Base-by-base conservation (phyloP, 1,284 basidiomycete genomes). In the Anthracocystis walkeri region DNA sequence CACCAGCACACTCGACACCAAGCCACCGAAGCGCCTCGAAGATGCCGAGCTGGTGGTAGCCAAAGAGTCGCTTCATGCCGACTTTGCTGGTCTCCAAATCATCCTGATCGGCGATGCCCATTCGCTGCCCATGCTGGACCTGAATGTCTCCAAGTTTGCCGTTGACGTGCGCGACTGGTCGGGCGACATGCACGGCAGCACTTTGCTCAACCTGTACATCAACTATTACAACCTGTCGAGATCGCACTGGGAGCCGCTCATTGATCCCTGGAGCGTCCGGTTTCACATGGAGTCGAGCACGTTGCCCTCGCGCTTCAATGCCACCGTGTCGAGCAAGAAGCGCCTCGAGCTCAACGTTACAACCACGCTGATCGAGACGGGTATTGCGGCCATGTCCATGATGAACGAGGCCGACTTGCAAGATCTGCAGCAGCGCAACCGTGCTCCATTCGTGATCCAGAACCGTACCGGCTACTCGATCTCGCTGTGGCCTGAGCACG, bases 241-340 rank as follows among this genome's bases (percentile, higher is more conserved):
- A 83, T 99, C 97, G 51, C 95, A 99, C 83, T 99, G 97, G 94
- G 97, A 99, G 86, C 97, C 97, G n/a, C 87, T 99, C 56, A 93
- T 98, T 80, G 97, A 99, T 84, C 97, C 97, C 1, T 99, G 97
- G 96, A 92, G 90, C 25, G 92, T 97, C 78, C 90, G 91, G 31
- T 86, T 93, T 52, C 72, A 77, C 4, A 83, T 86, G 51, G 82
- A 85, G 33, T 83, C 85, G 7, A 61, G 87, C 85, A 20, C 70
- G 11, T 52, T 67, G 25, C 84, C 87, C 1, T 86, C 87, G 0
- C 89, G 89, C 44, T 86, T 92, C 61, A 89, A 88, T 45, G 84
- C 93, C 48, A 90, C 88, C 2, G 77, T 99, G 18, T 89, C 90
- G 31, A 93, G 96, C 10, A 89, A 90, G 67, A 92, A 95, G 75